These are phyloP conservation scores for Typha latifolia DNA, from an alignment of 176 grass and related monocot genomes.

Conservation along the genomic window DNA sequence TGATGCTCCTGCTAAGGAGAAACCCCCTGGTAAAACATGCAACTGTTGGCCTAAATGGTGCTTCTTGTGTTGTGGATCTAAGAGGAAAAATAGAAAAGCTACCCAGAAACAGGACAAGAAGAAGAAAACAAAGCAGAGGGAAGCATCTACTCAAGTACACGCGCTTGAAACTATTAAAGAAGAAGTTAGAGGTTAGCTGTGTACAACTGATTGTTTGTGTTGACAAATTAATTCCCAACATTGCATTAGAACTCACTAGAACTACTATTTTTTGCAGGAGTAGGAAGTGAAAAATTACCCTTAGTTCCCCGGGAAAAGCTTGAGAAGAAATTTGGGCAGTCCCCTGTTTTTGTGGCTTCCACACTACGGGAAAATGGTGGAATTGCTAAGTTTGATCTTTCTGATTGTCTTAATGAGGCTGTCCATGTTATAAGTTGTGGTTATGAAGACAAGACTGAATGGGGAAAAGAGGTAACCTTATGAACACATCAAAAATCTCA, in stretches of 20 bases:
- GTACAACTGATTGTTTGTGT: background rate
- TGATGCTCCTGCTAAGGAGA: slow-evolving; percentile 34
- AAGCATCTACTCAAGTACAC: slow-evolving; percentile 38
- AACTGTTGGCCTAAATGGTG: slow-evolving; percentile 52
- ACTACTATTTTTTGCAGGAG: slow-evolving; percentile 19
- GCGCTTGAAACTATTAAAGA: slow-evolving; percentile 36
- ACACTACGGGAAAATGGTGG: slow-evolving; percentile 30
- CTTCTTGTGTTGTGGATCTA: slow-evolving; percentile 30
- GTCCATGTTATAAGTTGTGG: slow-evolving; percentile 40
- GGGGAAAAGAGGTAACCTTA: slow-evolving; percentile 41
- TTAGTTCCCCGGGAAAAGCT: slow-evolving; percentile 42
- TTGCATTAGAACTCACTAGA: background rate
- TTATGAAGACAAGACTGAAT: slow-evolving; percentile 49
- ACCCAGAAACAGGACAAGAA: slow-evolving; percentile 21
- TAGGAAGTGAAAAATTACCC: slow-evolving; percentile 12
- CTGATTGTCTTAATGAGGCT: slow-evolving; percentile 23
- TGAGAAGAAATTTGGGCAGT: slow-evolving; percentile 52
- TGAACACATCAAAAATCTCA: background rate
- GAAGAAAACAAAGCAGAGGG: slow-evolving; percentile 31
- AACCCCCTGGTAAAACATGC: slow-evolving; percentile 38
- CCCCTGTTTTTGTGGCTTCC: slow-evolving; percentile 35
- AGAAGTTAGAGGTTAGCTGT: slow-evolving; percentile 27
- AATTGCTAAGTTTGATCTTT: slow-evolving; percentile 11
- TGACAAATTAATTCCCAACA: background rate
- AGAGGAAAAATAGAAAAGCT: slow-evolving; percentile 22